Evolutionary conservation across 2,329 filamentous ascomycete species (phyloP).

Genomic region (Venturia oleaginea): DNA sequence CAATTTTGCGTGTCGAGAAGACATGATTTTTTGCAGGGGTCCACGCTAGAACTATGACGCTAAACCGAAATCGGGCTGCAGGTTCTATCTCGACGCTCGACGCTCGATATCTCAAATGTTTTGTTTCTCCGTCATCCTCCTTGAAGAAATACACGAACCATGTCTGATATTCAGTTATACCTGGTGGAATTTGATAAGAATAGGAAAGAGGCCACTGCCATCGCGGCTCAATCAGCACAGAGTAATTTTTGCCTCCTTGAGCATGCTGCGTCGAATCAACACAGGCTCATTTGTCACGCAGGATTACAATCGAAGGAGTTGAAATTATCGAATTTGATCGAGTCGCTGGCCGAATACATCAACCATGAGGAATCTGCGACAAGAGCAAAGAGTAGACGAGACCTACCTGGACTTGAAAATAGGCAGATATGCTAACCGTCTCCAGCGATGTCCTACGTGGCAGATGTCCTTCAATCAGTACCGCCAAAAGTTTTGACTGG

Average conservation of each 20-base stretch:
- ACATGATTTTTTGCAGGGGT: too few species aligned
- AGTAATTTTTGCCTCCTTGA: conserved; percentile 21
- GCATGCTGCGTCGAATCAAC: conserved; percentile 10
- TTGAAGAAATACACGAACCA: conserved; percentile 21
- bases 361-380: conserved; percentile 54
- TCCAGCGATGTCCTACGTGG: conserved; percentile 40
- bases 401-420: neutral
- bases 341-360: conserved; percentile 57
- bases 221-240: conserved; percentile 35
- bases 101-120: neutral
- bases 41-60: neutral
- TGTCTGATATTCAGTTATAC: conserved; percentile 45
- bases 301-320: conserved; percentile 36
- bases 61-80: neutral
- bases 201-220: conserved; percentile 35
- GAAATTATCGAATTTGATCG: conserved; percentile 53
- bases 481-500: conserved; percentile 47
- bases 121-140: neutral
- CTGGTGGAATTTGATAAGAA: conserved; percentile 41
- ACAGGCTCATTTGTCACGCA: conserved; percentile 11
- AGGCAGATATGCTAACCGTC: conserved; percentile 13
- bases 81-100: neutral
- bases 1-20: too few species aligned
- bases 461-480: conserved; percentile 41
- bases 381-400: conserved; percentile 46